Evolutionary conservation across 1,139 yeast genomes (phyloP), one percentile per base, ranked within the genome.

Genomic region (Kurtzmaniella quercitrusa): DNA sequence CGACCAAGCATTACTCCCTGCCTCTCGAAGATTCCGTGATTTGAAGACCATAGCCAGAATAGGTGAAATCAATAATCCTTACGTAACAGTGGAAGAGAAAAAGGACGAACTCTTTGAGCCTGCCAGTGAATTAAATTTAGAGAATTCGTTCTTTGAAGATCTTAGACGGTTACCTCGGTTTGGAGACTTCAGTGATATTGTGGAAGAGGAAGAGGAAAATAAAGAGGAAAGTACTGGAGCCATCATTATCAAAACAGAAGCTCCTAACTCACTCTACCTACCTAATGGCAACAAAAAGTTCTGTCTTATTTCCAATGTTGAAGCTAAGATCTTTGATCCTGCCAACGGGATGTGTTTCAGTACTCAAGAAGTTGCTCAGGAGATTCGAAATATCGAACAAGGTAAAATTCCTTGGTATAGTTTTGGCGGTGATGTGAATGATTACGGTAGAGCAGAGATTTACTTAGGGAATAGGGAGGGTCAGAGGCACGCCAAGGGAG

Each of bases 291-390:
- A 72, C 47, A 83, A 81, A 63, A 80, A 79, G 60, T 69, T 73
- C 46, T 91, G 98, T 66, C 75, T 87, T 38, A 79, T 89, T 39
- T 81, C 90, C 2, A 95, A 95, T 12, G 76, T 77, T 39, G 85
- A 83, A 44, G 95, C 94, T 33, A 77, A 81, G 57, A 91, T 88
- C 62, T 84, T 87, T 52, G 97, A 91, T 66, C 97, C 97, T 0
- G 75, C 80, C 38, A 81, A 85, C 34, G 95, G 95, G 40, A 78
- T 90, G 42, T 95, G 96, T 1, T 91, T 91, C 62, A 77, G 85
- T 43, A 84, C 85, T 47, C 88, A 88, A 50, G 94, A 85, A 41
- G 84, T 93, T 9, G 87, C 84, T 59, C 82, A 77, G 51, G 70
- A 83, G 34, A 74, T 90, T 51, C 83, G 85, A 55, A 75, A 75